Conservation (phyloP, 208 protist species). For the Leishmania arabica region DNA sequence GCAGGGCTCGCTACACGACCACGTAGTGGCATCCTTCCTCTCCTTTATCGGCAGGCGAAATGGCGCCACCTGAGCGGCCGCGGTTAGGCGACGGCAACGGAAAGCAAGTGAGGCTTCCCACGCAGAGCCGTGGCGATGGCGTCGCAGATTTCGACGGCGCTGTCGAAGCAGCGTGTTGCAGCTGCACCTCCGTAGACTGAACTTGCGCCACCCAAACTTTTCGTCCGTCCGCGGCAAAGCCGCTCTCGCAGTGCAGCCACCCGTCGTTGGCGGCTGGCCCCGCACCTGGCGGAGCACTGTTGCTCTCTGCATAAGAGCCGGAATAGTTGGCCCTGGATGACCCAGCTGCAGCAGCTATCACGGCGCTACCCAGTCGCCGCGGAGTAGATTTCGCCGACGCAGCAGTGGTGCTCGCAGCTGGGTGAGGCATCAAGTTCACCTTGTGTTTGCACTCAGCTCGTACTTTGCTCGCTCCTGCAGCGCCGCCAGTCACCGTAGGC, state of each 20-base stretch:
- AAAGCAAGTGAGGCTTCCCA: constrained; percentile 19
- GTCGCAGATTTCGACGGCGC: not conserved
- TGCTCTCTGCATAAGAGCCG: not conserved
- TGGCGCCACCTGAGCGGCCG: not conserved
- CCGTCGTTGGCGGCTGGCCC: constrained; percentile 9
- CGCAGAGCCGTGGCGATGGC: constrained; percentile 3
- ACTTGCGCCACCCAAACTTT: constrained; percentile 32
- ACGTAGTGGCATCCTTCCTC: constrained; percentile 8
- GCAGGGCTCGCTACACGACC: constrained; percentile 5
- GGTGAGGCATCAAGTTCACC: constrained; percentile 5
- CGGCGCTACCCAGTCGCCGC: not conserved
- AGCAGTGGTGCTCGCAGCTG: not conserved
- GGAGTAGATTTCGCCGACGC: not conserved
- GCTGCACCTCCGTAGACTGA: constrained; percentile 22
- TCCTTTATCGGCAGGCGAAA: not conserved
- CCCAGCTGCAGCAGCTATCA: constrained; percentile 4
- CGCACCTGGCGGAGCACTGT: not conserved
- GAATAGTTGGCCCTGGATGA: not conserved
- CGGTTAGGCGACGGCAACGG: not conserved
- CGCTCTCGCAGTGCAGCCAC: constrained; percentile 11
- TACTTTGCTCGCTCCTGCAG: constrained; percentile 3
- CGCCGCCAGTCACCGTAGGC: not conserved
- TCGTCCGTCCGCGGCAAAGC: constrained; percentile 20
- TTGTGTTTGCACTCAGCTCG: constrained; percentile 25
- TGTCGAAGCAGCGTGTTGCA: not conserved